A percentile compares a stretch with the other conserved stretches of the same genome.
Evolutionary conservation across 805 yeast genomes (phyloP).

Genomic region (Kazachstania psychrophila): DNA sequence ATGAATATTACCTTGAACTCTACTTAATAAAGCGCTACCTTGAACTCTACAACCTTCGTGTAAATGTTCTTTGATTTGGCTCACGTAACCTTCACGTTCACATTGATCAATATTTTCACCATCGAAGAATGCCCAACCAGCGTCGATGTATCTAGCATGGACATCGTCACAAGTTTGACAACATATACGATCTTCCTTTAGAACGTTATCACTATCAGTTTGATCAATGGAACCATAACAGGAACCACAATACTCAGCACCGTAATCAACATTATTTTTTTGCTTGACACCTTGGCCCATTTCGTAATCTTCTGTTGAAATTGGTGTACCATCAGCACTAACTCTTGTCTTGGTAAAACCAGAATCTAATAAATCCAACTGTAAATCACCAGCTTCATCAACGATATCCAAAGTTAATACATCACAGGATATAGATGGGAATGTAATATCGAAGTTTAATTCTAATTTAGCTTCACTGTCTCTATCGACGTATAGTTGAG

Average conservation of each 20-base stretch:
- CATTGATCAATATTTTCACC: constrained; percentile 85
- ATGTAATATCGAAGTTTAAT: constrained; percentile 71
- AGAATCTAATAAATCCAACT: constrained; percentile 57
- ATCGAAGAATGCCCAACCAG: constrained; percentile 84
- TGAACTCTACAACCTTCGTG: constrained; percentile 81
- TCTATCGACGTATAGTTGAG: constrained; percentile 84
- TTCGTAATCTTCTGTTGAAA: constrained; percentile 34
- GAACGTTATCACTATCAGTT: constrained; percentile 33
- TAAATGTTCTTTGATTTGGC: constrained; percentile 46
- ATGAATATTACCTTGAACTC: constrained; percentile 85
- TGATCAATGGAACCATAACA: constrained; percentile 82
- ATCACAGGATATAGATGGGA: constrained; percentile 83
- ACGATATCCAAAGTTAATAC: constrained; percentile 71
- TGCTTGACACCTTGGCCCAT: constrained; percentile 33
- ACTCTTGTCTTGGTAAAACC: constrained; percentile 67
- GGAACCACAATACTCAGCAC: constrained; percentile 59
- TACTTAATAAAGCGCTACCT: constrained; percentile 71
- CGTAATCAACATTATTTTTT: constrained; percentile 14
- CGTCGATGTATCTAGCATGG: constrained; percentile 63
- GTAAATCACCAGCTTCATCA: constrained; percentile 82
- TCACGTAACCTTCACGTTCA: constrained; percentile 78
- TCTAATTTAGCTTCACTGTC: constrained; percentile 67
- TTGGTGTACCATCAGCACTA: constrained; percentile 37
- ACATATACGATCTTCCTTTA: constrained; percentile 42
- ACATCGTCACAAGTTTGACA: constrained; percentile 85